phyloP scores from a whole-genome alignment of 2,329 filamentous ascomycete genomes.

The Exophiala dermatitidis region DNA sequence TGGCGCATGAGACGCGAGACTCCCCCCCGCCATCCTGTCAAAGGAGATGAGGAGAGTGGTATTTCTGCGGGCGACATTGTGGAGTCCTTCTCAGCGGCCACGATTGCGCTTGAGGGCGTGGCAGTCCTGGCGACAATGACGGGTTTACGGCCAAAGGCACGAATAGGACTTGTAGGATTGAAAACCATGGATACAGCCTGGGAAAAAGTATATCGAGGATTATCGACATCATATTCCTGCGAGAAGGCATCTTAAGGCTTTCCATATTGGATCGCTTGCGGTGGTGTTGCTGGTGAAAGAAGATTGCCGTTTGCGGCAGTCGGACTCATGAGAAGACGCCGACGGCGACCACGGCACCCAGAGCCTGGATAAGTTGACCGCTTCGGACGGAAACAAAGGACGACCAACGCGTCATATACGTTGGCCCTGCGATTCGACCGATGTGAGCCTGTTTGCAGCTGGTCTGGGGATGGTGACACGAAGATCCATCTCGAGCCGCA shows the following conservation, averaged over 20 bases:
- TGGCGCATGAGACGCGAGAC: constrained; percentile 9
- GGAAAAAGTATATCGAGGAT: constrained; percentile 1
- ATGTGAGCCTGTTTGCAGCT: constrained; percentile 15
- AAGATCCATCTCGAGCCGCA: constrained; percentile 18
- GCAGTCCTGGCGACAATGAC: constrained; percentile 4
- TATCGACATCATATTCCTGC: background rate
- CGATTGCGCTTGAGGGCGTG: background rate
- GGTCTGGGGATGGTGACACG: constrained; percentile 18
- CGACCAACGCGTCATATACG: background rate
- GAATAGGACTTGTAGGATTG: constrained; percentile 18
- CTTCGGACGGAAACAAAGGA: constrained; percentile 17
- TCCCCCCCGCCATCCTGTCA: constrained; percentile 9
- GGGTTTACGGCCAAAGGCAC: constrained; percentile 12
- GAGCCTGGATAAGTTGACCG: constrained; percentile 10
- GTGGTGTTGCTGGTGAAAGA: constrained; percentile 16
- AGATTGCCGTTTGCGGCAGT: constrained; percentile 23
- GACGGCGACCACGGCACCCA: background rate
- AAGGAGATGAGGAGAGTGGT: constrained; percentile 1
- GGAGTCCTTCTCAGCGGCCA: background rate
- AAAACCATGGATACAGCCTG: constrained; percentile 12
- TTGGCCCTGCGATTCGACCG: background rate
- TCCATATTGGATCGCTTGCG: constrained; percentile 17
- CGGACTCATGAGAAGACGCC: constrained; percentile 4
- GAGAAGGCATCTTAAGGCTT: constrained; percentile 12
- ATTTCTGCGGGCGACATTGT: constrained; percentile 5